Percentiles rank a stretch among this genome's conserved stretches.
Evolutionary conservation across 345 rosid species (phyloP).

Genomic region (sweet orange (Citrus sinensis)): DNA sequence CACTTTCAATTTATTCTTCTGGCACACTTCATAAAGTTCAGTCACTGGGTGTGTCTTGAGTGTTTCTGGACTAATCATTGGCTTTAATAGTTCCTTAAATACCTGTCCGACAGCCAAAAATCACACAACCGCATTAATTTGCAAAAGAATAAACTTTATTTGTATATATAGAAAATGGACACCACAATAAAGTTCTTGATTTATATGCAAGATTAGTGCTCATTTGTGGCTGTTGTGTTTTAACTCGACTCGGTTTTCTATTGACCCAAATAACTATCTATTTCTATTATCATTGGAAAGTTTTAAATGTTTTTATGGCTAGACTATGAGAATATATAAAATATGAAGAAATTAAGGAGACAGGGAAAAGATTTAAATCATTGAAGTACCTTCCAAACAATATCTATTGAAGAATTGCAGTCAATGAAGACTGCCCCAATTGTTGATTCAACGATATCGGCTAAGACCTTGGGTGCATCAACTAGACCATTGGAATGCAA

Average conservation of each 20-base stretch:
- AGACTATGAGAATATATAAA: no score
- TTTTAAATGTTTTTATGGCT: neutral
- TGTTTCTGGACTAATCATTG: slow-evolving; percentile 39
- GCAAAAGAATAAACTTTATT: no score
- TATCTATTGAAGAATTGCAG: slow-evolving; percentile 27
- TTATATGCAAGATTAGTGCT: no score
- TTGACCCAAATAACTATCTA: no score
- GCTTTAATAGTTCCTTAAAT: slow-evolving; percentile 48
- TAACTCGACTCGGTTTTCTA: no score
- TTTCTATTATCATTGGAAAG: neutral
- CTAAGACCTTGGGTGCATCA: slow-evolving; percentile 52
- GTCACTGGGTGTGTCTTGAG: slow-evolving; percentile 44
- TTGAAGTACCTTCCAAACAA: slow-evolving; percentile 45
- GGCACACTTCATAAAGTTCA: slow-evolving; percentile 51
- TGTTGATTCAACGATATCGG: slow-evolving; percentile 56
- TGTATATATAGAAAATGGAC: no score
- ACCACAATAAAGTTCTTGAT: no score
- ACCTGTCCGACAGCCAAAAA: slow-evolving; percentile 27
- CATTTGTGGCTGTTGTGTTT: no score
- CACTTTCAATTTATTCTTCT: slow-evolving; percentile 45
- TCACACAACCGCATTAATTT: no score
- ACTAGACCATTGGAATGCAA: slow-evolving; percentile 56
- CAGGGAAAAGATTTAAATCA: neutral
- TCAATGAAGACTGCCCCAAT: slow-evolving; percentile 61
- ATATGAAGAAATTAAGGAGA: neutral